Conservation (phyloP, 768 basidiomycete genomes). For the Trichaptum fuscoviolaceum region DNA sequence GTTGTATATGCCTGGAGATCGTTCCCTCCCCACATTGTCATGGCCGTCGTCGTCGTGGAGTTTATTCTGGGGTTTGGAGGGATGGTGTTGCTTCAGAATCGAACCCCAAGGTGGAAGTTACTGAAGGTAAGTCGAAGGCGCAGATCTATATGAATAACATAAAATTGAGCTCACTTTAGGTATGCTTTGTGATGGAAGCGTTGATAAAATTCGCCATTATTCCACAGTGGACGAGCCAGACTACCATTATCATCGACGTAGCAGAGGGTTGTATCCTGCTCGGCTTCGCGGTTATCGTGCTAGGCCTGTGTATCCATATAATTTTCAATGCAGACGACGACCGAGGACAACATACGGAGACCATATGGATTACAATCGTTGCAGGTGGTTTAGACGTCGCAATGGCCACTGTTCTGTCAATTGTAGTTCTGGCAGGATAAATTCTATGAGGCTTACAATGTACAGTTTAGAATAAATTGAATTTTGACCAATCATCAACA, state of each 20-base stretch:
- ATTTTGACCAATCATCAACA: no score
- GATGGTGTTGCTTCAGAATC: not conserved
- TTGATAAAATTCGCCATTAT: not conserved
- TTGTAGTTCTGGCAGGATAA: not conserved
- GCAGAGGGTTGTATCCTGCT: not conserved
- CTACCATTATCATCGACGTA: not conserved
- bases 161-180: not conserved
- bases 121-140: not conserved
- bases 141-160: not conserved
- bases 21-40: not conserved
- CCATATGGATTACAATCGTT: not conserved
- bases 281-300: not conserved
- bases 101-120: not conserved
- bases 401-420: not conserved
- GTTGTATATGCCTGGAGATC: not conserved
- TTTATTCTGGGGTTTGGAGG: not conserved
- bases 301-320: not conserved
- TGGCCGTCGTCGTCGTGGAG: not conserved
- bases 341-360: not conserved
- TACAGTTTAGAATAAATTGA: not conserved
- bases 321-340: not conserved
- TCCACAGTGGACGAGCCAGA: not conserved
- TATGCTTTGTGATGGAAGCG: not conserved
- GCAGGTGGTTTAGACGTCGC: not conserved
- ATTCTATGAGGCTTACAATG: not conserved